Evolutionary conservation across 1,284 basidiomycete species (phyloP).

Genomic region (Schizophyllum amplum): DNA sequence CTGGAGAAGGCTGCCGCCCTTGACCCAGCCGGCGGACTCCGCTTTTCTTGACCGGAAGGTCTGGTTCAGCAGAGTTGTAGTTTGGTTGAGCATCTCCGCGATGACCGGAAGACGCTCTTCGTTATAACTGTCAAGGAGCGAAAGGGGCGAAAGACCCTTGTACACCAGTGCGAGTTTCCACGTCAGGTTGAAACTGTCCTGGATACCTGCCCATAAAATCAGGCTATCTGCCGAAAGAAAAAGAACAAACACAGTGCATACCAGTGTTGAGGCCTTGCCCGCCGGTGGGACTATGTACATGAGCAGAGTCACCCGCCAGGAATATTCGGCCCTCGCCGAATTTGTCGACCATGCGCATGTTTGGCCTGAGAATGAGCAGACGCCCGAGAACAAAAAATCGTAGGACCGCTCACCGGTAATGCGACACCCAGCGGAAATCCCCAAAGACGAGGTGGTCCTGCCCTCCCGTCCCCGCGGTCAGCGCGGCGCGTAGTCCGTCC

Average conservation of each 20-base stretch:
- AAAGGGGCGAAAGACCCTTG: constrained; percentile 12
- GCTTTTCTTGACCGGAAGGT: constrained; percentile 1
- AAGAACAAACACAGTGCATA: background rate
- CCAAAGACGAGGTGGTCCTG: constrained; percentile 2
- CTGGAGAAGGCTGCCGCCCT: constrained; percentile 11
- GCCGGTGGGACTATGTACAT: constrained; percentile 19
- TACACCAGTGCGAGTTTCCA: constrained; percentile 21
- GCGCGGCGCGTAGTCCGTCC: constrained; percentile 1
- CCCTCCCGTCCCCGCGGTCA: constrained; percentile 1
- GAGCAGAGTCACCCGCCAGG: constrained; percentile 19
- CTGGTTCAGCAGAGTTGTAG: constrained; percentile 10
- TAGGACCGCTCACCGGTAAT: constrained; percentile 7
- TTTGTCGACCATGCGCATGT: constrained; percentile 14
- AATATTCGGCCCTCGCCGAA: constrained; percentile 14
- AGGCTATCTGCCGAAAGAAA: background rate
- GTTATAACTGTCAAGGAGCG: constrained; percentile 20
- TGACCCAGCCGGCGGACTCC: constrained; percentile 1
- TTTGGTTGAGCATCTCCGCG: constrained; percentile 20
- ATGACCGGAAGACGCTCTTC: constrained; percentile 24
- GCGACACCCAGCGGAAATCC: constrained; percentile 9
- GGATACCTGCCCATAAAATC: constrained; percentile 9
- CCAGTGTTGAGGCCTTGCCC: constrained; percentile 17
- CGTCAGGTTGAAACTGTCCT: constrained; percentile 18
- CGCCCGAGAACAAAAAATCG: background rate
- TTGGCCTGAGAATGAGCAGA: constrained; percentile 7